Evolutionary conservation across 2,329 filamentous ascomycete species (phyloP).

Genomic region (Neofusicoccum sp.): DNA sequence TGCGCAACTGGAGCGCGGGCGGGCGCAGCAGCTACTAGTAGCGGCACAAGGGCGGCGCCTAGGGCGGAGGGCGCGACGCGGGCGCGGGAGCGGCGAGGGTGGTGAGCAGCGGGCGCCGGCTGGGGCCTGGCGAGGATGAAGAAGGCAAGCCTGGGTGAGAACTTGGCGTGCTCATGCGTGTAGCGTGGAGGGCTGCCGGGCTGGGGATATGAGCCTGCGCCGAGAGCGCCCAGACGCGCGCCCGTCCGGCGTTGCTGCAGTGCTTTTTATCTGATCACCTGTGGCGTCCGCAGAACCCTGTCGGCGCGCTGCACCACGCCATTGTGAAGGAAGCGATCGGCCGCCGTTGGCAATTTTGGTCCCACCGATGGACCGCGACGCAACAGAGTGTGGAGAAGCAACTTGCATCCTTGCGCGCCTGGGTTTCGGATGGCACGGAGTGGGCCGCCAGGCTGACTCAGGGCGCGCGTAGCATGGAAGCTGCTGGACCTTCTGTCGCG

Average conservation of each 20-base stretch:
- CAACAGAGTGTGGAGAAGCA: conserved; percentile 20
- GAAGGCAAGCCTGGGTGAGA: conserved; percentile 10
- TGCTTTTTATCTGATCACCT: conserved; percentile 22
- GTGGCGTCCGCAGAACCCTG: conserved; percentile 20
- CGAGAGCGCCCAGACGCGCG: conserved; percentile 16
- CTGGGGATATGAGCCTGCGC: conserved; percentile 18
- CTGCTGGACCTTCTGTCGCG: conserved; percentile 15
- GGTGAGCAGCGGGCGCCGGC: not conserved
- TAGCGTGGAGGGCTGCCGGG: conserved; percentile 15
- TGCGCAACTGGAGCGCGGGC: conserved; percentile 8
- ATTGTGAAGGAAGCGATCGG: conserved; percentile 20
- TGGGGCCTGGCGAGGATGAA: not conserved
- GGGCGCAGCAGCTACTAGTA: conserved; percentile 11
- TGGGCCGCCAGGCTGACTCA: conserved; percentile 14
- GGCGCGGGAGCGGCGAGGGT: not conserved
- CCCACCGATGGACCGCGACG: conserved; percentile 15
- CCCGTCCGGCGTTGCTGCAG: conserved; percentile 12
- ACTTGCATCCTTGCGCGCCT: conserved; percentile 13
- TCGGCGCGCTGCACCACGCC: not conserved
- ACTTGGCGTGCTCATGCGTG: conserved; percentile 18
- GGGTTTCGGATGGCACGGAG: conserved; percentile 18
- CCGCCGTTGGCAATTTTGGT: conserved; percentile 20
- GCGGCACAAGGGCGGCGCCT: not conserved
- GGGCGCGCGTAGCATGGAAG: conserved; percentile 11
- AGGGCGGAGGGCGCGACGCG: not conserved